Evolutionary conservation across 2,329 filamentous ascomycete genomes (phyloP).

Genomic region (Paraconiothyrium brasiliense): DNA sequence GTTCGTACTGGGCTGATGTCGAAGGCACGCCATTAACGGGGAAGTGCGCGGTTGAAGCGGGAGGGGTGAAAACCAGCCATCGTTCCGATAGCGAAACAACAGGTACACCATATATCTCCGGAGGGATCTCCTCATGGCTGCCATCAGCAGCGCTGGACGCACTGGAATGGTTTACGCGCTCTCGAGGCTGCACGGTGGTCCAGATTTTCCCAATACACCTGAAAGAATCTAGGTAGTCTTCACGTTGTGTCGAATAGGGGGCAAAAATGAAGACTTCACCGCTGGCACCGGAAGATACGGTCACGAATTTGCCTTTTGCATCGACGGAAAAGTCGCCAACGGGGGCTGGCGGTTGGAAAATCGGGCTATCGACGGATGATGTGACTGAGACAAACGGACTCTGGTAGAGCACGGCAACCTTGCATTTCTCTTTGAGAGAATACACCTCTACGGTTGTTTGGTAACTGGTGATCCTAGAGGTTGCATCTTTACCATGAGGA

Average conservation of each 20-base stretch:
- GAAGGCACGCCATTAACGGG: conserved; percentile 74
- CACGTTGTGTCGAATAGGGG: conserved; percentile 39
- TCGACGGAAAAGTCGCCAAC: conserved; percentile 78
- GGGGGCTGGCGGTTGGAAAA: conserved; percentile 74
- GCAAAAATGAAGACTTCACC: conserved; percentile 85
- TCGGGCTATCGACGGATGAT: conserved; percentile 65
- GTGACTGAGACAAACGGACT: conserved; percentile 70
- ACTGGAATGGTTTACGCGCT: conserved; percentile 44
- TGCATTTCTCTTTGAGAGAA: conserved; percentile 78
- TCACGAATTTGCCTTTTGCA: conserved; percentile 75
- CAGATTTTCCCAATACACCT: conserved; percentile 88
- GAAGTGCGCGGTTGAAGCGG: conserved; percentile 74
- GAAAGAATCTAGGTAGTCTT: conserved; percentile 53
- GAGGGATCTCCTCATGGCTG: conserved; percentile 42
- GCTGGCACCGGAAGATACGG: conserved; percentile 80
- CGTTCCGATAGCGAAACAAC: conserved; percentile 75
- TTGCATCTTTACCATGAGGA: conserved; percentile 34
- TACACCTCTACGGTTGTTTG: conserved; percentile 92
- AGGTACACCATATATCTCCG: conserved; percentile 64
- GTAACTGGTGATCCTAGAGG: conserved; percentile 66
- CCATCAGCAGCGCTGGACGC: conserved; percentile 49
- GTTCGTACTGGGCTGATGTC: conserved; percentile 60
- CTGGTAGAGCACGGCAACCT: conserved; percentile 77
- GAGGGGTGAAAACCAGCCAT: conserved; percentile 81
- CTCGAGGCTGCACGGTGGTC: conserved; percentile 77